phyloP scores from a whole-genome alignment of 768 basidiomycete species.

The Coprinopsis strossmayeri region DNA sequence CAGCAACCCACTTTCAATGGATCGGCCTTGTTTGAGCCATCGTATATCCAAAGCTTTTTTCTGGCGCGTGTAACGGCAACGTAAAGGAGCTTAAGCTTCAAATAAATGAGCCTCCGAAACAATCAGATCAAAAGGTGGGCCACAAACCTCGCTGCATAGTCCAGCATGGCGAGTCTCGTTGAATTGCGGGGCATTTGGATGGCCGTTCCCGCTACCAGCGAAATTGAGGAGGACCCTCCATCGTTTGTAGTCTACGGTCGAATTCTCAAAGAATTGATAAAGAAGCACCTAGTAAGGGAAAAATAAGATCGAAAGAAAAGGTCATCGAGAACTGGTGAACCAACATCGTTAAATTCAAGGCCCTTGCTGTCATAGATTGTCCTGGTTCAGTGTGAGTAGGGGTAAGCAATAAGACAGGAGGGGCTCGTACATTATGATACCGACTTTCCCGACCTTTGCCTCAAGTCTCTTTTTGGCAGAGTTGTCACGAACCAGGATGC shows the following conservation, averaged over 20 bases:
- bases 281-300: slow-evolving; percentile 60
- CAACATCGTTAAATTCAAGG: slow-evolving; percentile 59
- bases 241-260: slow-evolving; percentile 38
- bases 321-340: background rate
- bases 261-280: slow-evolving; percentile 71
- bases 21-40: slow-evolving; percentile 44
- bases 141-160: slow-evolving; percentile 51
- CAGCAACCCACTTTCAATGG: slow-evolving; percentile 44
- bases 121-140: too few relatives aligned
- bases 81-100: slow-evolving; percentile 58
- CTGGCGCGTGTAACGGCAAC: slow-evolving; percentile 64
- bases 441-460: slow-evolving; percentile 49
- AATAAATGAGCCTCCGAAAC: too few relatives aligned
- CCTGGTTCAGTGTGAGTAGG: slow-evolving; percentile 17
- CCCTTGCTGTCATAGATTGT: slow-evolving; percentile 63
- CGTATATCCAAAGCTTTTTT: slow-evolving; percentile 63
- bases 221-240: slow-evolving; percentile 56
- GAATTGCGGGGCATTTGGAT: slow-evolving; percentile 37
- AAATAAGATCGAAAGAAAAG: background rate
- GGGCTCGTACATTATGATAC: slow-evolving; percentile 46
- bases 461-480: slow-evolving; percentile 40
- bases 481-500: slow-evolving; percentile 63
- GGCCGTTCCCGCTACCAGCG: slow-evolving; percentile 22
- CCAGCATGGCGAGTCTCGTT: slow-evolving; percentile 45
- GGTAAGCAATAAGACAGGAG: background rate